phyloP scores from a whole-genome alignment of 1,284 basidiomycete species.

The Puccinia horiana region DNA sequence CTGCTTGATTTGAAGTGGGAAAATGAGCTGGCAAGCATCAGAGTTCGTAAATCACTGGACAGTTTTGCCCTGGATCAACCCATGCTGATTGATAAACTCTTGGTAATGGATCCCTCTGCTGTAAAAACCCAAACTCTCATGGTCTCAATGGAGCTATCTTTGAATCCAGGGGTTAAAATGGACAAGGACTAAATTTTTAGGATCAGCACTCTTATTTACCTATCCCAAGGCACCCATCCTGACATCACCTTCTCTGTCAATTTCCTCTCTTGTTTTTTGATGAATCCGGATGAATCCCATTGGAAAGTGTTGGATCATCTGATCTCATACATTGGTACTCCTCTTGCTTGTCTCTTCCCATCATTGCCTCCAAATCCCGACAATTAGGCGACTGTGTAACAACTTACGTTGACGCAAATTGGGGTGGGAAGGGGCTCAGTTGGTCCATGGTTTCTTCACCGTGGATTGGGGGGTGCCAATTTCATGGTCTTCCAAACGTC shows the following conservation, averaged over 20 bases:
- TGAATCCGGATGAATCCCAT: background rate
- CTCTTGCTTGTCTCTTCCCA: background rate
- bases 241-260: slow-evolving; percentile 23
- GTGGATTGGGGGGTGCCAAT: background rate
- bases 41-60: background rate
- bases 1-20: slow-evolving; percentile 26
- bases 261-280: background rate
- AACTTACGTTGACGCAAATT: slow-evolving; percentile 9
- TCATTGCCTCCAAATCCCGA: background rate
- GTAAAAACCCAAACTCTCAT: background rate
- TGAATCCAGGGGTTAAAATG: background rate
- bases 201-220: background rate
- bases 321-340: slow-evolving; percentile 1
- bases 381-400: background rate
- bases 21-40: background rate
- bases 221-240: background rate
- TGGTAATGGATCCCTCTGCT: background rate
- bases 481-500: slow-evolving; percentile 12
- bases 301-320: slow-evolving; percentile 15
- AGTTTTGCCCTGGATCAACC: background rate
- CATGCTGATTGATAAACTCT: background rate
- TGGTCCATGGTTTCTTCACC: background rate
- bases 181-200: background rate
- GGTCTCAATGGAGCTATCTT: background rate
- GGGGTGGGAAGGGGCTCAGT: slow-evolving; percentile 6